Conservation (phyloP, 2,329 filamentous ascomycete species). For the Colletotrichum tamarilloi region DNA sequence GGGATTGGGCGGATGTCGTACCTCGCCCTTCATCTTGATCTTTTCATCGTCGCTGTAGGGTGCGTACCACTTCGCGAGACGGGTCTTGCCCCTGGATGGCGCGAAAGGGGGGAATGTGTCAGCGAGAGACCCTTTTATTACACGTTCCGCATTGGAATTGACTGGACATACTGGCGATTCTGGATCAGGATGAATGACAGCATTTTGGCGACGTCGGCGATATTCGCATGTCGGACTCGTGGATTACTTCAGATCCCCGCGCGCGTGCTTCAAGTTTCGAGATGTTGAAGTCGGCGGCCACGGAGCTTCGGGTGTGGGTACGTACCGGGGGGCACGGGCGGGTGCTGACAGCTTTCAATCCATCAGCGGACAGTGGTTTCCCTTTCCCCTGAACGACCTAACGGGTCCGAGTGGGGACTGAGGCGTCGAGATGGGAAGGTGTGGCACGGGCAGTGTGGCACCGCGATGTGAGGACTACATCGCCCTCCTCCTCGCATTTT, state of each 20-base stretch:
- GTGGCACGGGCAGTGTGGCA: too few species aligned
- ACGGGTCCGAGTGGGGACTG: not conserved
- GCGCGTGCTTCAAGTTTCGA: slow-evolving; percentile 18
- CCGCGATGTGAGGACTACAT: too few species aligned
- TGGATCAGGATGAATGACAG: slow-evolving; percentile 88
- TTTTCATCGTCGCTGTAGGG: slow-evolving; percentile 99
- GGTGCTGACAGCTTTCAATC: not conserved
- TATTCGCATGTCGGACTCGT: slow-evolving; percentile 22
- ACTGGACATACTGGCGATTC: slow-evolving; percentile 74
- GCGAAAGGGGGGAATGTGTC: not conserved
- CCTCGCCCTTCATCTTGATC: slow-evolving; percentile 98
- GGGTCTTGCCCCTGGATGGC: slow-evolving; percentile 86
- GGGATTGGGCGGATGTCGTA: slow-evolving; percentile 51
- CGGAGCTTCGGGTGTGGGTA: slow-evolving; percentile 30
- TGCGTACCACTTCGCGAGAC: slow-evolving; percentile 98
- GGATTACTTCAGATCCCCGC: not conserved
- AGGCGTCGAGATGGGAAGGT: too few species aligned
- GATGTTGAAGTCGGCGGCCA: slow-evolving; percentile 26
- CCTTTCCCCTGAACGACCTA: not conserved
- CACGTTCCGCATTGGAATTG: not conserved
- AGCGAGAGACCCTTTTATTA: slow-evolving; percentile 18
- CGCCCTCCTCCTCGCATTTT: too few species aligned
- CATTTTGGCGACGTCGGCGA: slow-evolving; percentile 49
- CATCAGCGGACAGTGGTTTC: not conserved
- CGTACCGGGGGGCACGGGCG: not conserved